Evolutionary conservation across 306 rosid species (phyloP).

Genomic region (Sophora flavescens): DNA sequence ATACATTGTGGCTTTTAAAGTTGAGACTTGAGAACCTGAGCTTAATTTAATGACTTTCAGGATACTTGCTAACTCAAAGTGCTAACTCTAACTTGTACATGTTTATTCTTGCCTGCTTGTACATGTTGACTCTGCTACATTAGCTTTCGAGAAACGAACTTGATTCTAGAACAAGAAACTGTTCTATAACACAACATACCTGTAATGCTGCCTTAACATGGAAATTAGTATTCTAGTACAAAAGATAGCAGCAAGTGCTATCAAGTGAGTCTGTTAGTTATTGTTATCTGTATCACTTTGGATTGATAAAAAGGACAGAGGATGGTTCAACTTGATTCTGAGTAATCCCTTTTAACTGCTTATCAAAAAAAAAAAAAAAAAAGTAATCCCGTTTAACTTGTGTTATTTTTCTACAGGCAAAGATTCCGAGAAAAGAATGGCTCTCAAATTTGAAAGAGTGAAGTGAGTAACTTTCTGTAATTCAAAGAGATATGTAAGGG

Average conservation of each 20-base stretch:
- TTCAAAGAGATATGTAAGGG: not conserved
- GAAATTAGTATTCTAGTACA: too few species aligned
- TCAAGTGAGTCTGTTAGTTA: not conserved
- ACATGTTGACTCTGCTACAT: too few species aligned
- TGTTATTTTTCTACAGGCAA: slow-evolving; percentile 60
- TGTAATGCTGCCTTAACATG: too few species aligned
- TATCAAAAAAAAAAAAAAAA: too few species aligned
- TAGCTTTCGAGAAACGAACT: too few species aligned
- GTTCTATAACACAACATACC: too few species aligned
- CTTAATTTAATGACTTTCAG: slow-evolving; percentile 44
- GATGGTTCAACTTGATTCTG: slow-evolving; percentile 30
- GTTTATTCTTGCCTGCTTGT: too few species aligned
- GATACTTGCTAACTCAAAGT: slow-evolving; percentile 86
- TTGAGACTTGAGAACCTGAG: slow-evolving; percentile 20
- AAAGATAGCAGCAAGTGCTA: not conserved
- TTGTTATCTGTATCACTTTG: slow-evolving; percentile 1
- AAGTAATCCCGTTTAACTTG: not conserved
- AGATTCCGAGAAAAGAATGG: slow-evolving; percentile 79
- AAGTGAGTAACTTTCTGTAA: slow-evolving; percentile 64
- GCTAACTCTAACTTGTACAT: slow-evolving; percentile 28
- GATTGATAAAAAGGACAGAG: slow-evolving; percentile 21
- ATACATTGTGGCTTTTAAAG: slow-evolving; percentile 6
- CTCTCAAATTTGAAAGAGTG: slow-evolving; percentile 78
- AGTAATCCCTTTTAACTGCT: slow-evolving; percentile 22
- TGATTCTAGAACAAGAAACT: too few species aligned